phyloP scores from a whole-genome alignment of 192 early-diverging fungal species.

The Coemansia umbellata region DNA sequence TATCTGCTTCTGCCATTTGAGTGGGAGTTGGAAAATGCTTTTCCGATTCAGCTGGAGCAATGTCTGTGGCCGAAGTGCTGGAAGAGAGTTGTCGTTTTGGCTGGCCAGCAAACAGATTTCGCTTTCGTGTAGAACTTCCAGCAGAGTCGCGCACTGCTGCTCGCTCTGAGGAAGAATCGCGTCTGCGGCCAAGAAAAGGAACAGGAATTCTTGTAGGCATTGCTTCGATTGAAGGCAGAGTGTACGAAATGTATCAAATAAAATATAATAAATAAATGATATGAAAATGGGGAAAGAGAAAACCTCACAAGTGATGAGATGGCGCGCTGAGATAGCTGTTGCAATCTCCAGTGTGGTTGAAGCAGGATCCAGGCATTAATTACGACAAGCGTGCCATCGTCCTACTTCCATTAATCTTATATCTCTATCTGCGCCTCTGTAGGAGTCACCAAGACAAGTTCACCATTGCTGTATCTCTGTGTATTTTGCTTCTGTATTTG shows the following conservation, averaged over 20 bases:
- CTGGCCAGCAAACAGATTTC: background rate
- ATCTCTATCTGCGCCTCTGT: no score
- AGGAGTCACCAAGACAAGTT: no score
- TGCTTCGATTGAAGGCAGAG: background rate
- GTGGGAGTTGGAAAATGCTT: background rate
- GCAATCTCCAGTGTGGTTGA: no score
- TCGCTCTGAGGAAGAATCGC: slow-evolving; percentile 8
- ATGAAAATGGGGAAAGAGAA: no score
- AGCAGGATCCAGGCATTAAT: no score
- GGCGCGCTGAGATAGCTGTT: no score
- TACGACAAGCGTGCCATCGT: no score
- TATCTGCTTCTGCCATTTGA: background rate
- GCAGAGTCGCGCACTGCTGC: background rate
- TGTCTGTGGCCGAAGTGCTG: background rate
- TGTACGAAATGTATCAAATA: background rate
- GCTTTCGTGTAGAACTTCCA: background rate
- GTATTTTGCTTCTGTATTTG: no score
- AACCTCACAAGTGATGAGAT: no score
- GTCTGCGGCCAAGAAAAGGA: slow-evolving; percentile 24
- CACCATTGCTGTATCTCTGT: no score
- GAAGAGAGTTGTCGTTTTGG: background rate
- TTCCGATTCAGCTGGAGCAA: background rate
- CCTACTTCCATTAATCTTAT: no score
- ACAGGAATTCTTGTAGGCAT: slow-evolving; percentile 32
- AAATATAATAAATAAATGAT: background rate